Evolutionary conservation across 306 rosid genomes (phyloP).

Genomic region (Vigna trinervia): DNA sequence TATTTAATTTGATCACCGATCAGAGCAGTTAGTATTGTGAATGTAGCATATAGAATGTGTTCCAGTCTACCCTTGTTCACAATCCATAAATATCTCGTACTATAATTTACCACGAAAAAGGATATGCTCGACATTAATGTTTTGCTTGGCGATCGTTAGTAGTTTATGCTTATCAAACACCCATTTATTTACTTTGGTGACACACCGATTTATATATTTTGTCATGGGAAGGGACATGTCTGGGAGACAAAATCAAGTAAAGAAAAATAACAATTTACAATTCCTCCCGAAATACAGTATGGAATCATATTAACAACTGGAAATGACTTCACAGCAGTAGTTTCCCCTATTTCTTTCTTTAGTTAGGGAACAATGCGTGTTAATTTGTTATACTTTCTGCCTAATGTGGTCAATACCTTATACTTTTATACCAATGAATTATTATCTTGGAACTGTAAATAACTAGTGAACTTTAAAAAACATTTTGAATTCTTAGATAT

Average conservation of each 20-base stretch:
- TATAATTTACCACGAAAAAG: slow-evolving; percentile 17
- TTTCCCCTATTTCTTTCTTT: not conserved
- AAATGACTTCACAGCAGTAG: not conserved
- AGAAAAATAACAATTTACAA: not conserved
- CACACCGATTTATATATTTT: slow-evolving; percentile 5
- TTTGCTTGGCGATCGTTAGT: not conserved
- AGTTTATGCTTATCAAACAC: slow-evolving; percentile 14
- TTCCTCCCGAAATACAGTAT: not conserved
- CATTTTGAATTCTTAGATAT: too few species aligned
- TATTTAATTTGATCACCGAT: slow-evolving; percentile 21
- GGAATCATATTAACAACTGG: slow-evolving; percentile 19
- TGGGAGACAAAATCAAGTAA: slow-evolving; percentile 14
- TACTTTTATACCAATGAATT: too few species aligned
- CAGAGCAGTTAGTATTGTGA: slow-evolving; percentile 15
- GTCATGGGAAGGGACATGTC: not conserved
- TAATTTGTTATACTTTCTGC: too few species aligned
- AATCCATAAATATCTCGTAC: slow-evolving; percentile 10
- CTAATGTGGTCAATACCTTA: too few species aligned
- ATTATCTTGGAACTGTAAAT: too few species aligned
- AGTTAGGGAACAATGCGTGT: too few species aligned
- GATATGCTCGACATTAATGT: not conserved
- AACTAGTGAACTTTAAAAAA: too few species aligned
- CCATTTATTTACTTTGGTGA: not conserved
- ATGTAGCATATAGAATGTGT: slow-evolving; percentile 29
- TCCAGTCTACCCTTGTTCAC: slow-evolving; percentile 15